These are phyloP conservation scores for Arachnopeziza araneosa DNA, from an alignment of 2,329 filamentous ascomycete genomes.

Conservation along the genomic window DNA sequence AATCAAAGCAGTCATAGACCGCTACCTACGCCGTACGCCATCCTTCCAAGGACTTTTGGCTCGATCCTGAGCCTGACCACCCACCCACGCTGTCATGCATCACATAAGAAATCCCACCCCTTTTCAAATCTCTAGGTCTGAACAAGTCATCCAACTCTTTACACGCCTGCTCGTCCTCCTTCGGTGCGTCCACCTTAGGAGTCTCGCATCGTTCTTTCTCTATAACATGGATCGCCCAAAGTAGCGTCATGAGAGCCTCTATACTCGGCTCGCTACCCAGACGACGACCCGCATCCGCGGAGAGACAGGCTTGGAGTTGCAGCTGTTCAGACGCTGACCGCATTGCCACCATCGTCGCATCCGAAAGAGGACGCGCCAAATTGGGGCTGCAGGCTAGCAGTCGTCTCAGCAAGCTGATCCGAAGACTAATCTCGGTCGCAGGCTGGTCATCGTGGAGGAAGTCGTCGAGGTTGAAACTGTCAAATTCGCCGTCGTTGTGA, in stretches of 20 bases:
- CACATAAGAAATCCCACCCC: slow-evolving; percentile 11
- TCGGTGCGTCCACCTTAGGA: slow-evolving; percentile 25
- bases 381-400: slow-evolving; percentile 68
- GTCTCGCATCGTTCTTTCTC: slow-evolving; percentile 21
- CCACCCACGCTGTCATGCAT: slow-evolving; percentile 5
- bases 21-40: slow-evolving; percentile 23
- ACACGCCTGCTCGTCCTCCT: slow-evolving; percentile 25
- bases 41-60: slow-evolving; percentile 27
- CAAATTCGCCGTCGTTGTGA: slow-evolving; percentile 50
- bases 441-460: slow-evolving; percentile 43
- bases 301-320: slow-evolving; percentile 27
- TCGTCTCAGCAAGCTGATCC: slow-evolving; percentile 34
- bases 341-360: slow-evolving; percentile 70
- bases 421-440: slow-evolving; percentile 31
- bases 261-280: slow-evolving; percentile 23
- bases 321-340: slow-evolving; percentile 58
- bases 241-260: slow-evolving; percentile 29
- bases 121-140: slow-evolving; percentile 12
- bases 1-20: background rate
- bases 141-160: slow-evolving; percentile 25
- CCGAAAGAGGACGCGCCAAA: slow-evolving; percentile 66
- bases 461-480: slow-evolving; percentile 47
- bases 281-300: slow-evolving; percentile 23
- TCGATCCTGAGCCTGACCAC: slow-evolving; percentile 1
- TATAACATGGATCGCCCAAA: slow-evolving; percentile 29